Percentiles rank a stretch among this genome's conserved stretches.
Conservation (phyloP, 1,284 basidiomycete genomes). For the Clitocybe nebularis region DNA sequence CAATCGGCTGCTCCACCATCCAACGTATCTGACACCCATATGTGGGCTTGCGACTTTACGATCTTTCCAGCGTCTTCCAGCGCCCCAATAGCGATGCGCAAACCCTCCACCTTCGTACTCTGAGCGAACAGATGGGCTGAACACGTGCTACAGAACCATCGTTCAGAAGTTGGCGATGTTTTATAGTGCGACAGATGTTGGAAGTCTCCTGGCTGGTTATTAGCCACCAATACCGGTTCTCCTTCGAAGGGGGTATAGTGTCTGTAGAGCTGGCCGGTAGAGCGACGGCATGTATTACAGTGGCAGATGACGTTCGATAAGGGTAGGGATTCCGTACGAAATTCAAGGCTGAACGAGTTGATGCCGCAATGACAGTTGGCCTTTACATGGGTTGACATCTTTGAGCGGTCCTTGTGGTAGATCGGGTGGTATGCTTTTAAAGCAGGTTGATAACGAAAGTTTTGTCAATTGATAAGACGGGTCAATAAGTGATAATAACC, state of each 20-base stretch:
- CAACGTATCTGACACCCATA: conserved; percentile 20
- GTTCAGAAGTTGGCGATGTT: conserved; percentile 11
- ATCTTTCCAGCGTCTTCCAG: conserved; percentile 20
- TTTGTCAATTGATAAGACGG: too few species aligned
- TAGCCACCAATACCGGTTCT: conserved; percentile 12
- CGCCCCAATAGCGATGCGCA: conserved; percentile 18
- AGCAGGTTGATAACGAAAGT: neutral
- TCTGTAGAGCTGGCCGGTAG: conserved; percentile 18
- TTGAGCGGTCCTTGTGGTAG: neutral
- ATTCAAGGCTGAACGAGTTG: conserved; percentile 23
- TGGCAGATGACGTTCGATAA: conserved; percentile 19
- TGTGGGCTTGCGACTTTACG: conserved; percentile 17
- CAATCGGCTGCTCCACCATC: conserved; percentile 23
- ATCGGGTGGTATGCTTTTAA: neutral
- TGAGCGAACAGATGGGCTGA: conserved; percentile 20
- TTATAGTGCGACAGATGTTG: conserved; percentile 18
- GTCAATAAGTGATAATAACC: too few species aligned
- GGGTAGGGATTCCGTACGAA: conserved; percentile 20
- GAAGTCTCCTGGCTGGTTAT: conserved; percentile 16
- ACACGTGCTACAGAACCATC: conserved; percentile 23
- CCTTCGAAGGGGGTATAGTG: conserved; percentile 13
- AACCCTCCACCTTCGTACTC: conserved; percentile 6
- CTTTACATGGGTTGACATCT: conserved; percentile 21
- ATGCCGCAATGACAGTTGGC: conserved; percentile 24
- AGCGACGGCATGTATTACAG: conserved; percentile 22